Evolutionary conservation across 2,329 filamentous ascomycete species (phyloP).

Genomic region (Hymenoscyphus salicellus): DNA sequence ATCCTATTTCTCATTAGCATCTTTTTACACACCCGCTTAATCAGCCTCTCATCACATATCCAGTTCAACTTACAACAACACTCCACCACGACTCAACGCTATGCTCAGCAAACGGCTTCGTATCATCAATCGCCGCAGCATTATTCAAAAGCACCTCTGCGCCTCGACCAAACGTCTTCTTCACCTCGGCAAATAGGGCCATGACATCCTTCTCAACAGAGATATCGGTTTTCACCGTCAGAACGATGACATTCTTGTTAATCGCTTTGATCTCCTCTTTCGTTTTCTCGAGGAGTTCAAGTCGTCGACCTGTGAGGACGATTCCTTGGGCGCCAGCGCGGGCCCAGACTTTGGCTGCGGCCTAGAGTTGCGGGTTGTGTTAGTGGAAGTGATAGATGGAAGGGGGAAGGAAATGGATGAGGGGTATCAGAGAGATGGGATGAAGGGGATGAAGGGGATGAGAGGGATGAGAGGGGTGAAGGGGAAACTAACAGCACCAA

Average conservation of each 20-base stretch:
- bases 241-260: slow-evolving; percentile 16
- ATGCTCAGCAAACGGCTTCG: slow-evolving; percentile 38
- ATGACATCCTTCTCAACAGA: slow-evolving; percentile 19
- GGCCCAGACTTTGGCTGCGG: slow-evolving; percentile 7
- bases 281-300: slow-evolving; percentile 1
- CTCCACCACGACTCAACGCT: slow-evolving; percentile 45
- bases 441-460: neutral
- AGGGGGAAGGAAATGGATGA: neutral
- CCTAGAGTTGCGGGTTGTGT: neutral
- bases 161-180: slow-evolving; percentile 22
- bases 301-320: slow-evolving; percentile 5
- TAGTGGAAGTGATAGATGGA: neutral
- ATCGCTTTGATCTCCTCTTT: slow-evolving; percentile 10
- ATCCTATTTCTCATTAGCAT: slow-evolving; percentile 42
- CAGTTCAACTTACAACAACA: slow-evolving; percentile 24
- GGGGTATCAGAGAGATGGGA: too few species aligned
- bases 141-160: slow-evolving; percentile 44
- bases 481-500: slow-evolving; percentile 2
- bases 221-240: slow-evolving; percentile 23
- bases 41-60: neutral
- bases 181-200: slow-evolving; percentile 19
- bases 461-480: too few species aligned
- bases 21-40: neutral
- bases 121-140: slow-evolving; percentile 40
- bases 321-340: slow-evolving; percentile 5